Evolutionary conservation across 441 rosid species (phyloP).

Genomic region (Pelargonium fulgidum): DNA sequence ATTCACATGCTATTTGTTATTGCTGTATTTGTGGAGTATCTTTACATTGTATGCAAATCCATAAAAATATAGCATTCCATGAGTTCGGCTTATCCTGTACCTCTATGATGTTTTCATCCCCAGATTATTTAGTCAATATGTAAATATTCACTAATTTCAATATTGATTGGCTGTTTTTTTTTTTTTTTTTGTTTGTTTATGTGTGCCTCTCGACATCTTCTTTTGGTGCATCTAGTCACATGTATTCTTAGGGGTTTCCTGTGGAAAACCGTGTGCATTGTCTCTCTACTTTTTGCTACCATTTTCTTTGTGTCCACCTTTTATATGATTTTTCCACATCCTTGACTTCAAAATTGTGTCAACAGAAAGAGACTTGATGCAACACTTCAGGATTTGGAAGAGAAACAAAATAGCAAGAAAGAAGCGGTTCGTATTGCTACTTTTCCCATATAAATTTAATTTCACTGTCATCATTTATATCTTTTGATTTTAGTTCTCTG

Average conservation of each 20-base stretch:
- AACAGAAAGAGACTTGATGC: slow-evolving; percentile 82
- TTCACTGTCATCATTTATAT: background rate
- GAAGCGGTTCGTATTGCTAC: slow-evolving; percentile 53
- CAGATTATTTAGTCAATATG: background rate
- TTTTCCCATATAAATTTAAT: background rate
- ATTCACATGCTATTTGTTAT: slow-evolving; percentile 2
- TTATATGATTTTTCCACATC: background rate
- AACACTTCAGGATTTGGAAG: slow-evolving; percentile 78
- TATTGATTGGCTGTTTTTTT: background rate
- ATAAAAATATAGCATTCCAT: background rate
- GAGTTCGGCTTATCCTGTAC: background rate
- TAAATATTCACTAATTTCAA: background rate
- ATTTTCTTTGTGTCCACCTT: background rate
- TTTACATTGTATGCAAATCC: background rate
- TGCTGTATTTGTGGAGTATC: background rate
- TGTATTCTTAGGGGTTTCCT: background rate
- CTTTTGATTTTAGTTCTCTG: background rate
- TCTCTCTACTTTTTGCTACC: background rate
- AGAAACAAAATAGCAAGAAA: slow-evolving; percentile 81
- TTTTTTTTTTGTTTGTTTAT: background rate
- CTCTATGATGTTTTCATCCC: background rate
- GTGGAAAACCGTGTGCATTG: background rate
- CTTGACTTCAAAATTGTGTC: slow-evolving; percentile 8
- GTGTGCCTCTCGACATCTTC: background rate
- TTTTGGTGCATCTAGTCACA: background rate